These are phyloP conservation scores for Candida tammaniensis DNA, from an alignment of 805 yeast species.

Conservation along the genomic window DNA sequence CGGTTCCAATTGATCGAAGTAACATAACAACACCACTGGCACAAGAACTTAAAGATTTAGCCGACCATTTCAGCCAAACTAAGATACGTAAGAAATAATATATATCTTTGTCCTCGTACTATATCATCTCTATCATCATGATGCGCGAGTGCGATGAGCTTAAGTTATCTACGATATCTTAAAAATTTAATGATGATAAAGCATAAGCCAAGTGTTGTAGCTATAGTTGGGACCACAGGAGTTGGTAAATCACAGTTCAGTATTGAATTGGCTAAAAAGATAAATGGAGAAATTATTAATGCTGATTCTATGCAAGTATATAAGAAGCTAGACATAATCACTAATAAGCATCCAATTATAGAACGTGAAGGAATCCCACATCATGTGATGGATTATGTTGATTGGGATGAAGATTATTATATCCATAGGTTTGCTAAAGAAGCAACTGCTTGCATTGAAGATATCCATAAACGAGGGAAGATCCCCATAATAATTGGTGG, in stretches of 20 bases:
- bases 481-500: constrained; percentile 92
- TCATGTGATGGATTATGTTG: constrained; percentile 82
- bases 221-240: constrained; percentile 91
- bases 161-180: constrained; percentile 3
- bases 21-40: constrained; percentile 10
- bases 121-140: constrained; percentile 3
- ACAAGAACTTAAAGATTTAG: constrained; percentile 9
- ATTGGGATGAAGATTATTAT: constrained; percentile 78
- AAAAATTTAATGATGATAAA: constrained; percentile 23
- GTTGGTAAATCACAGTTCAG: constrained; percentile 92
- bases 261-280: constrained; percentile 70
- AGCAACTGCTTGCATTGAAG: constrained; percentile 60
- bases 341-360: constrained; percentile 85
- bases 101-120: neutral
- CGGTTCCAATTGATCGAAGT: constrained; percentile 2
- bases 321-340: constrained; percentile 64
- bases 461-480: constrained; percentile 65
- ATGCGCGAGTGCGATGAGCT: constrained; percentile 4
- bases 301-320: constrained; percentile 99
- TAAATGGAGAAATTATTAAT: constrained; percentile 87
- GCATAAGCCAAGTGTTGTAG: constrained; percentile 44
- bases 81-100: neutral
- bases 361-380: constrained; percentile 78
- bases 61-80: constrained; percentile 12
- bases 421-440: constrained; percentile 77